Evolutionary conservation across 306 rosid genomes (phyloP), one percentile per base, ranked within the genome.

Genomic region (Prunus dulcis): DNA sequence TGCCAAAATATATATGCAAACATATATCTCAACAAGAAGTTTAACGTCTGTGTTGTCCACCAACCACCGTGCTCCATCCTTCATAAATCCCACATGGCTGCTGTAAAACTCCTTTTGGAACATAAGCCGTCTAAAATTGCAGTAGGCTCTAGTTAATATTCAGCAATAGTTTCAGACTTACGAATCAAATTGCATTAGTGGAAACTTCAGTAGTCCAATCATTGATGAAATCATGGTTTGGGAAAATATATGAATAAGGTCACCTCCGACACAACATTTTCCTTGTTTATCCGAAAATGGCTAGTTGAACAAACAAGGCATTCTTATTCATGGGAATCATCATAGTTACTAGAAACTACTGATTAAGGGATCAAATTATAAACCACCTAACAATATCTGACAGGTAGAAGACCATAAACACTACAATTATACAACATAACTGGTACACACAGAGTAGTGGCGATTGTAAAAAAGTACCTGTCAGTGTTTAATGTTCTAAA

Each of bases 1-100:
- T 6, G 43, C 43, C 43, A 38, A 6, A 38, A 38, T 0, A 2
- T 1, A 41, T 11, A 51, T 10, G 28, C 3, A 7, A 64, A n/a
- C 4, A 9, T 13, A 64, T 69, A 78, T 80, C 83, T 87, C 82
- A 91, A 93, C 96, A 57, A 93, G 86, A 67, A 93, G 96, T 86
- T 93, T 91, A 79, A 93, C 85, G 71, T 89, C 97, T n/a, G 97
- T 91, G 87, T 93, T 93, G 62, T 93, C 93, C 81, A 85, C 97
- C 72, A 91, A 87, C 98, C 98, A 93, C 55, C 82, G 82, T 46
- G 98, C 97, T 69, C 98, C 98, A 75, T 93, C 98, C 82, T 18
- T 86, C 50, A 84, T 81, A 82, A 93, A 93, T 75, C 91, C 98
- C 63, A 86, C 89, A 71, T 89, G 91, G 82, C 93, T 91, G 71